Base-by-base conservation (phyloP, 805 yeast genomes). In the Kluyveromyces siamensis region DNA sequence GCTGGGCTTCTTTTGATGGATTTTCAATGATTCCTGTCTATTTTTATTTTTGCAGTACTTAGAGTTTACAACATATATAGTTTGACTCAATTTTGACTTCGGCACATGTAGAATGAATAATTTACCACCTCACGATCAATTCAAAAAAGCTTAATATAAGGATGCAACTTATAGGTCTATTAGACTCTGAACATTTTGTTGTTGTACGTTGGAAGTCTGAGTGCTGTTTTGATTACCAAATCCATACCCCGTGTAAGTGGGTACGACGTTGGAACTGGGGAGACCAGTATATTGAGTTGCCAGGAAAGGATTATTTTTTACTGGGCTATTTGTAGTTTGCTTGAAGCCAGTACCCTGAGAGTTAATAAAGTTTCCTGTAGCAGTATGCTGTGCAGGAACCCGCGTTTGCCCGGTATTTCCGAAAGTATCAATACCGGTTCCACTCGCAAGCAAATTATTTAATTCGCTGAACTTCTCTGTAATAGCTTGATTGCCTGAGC, bases 341-440 rank as follows among this genome's bases (percentile, higher is more conserved):
- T 71, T 79, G 59, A 72, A 78, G 35, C 96, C 96, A 7, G 91
- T 86, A 58, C 96, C 97, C 52, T 86, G 83, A 21, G 96, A 86
- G 67, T 86, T 88, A 58, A 91, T 76, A 63, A 90, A 89, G 16
- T 79, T 82, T 6, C 83, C 81, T 2, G 93, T 81, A 55, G 77
- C 79, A 1, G 97, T 91, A 64, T 86, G 91, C 61, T 91, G 97
- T 42, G 95, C 95, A 2, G 98, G 96, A 48, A 91, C 78, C 70
- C 96, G 81, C 8, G 73, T 57, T 14, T 65, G 63, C 43, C 70
- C 68, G 4, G 63, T 63, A 48, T 65, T 67, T 55, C 72, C 70
- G 66, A 87, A 93, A 0, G 97, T 90, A 69, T 90, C 99, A 49
- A 88, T 73, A 33, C 96, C 97, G 0, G 96, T 87, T 27, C 96